Conservation (phyloP, 495 filamentous ascomycete genomes). For the Penicillium macrosclerotiorum region DNA sequence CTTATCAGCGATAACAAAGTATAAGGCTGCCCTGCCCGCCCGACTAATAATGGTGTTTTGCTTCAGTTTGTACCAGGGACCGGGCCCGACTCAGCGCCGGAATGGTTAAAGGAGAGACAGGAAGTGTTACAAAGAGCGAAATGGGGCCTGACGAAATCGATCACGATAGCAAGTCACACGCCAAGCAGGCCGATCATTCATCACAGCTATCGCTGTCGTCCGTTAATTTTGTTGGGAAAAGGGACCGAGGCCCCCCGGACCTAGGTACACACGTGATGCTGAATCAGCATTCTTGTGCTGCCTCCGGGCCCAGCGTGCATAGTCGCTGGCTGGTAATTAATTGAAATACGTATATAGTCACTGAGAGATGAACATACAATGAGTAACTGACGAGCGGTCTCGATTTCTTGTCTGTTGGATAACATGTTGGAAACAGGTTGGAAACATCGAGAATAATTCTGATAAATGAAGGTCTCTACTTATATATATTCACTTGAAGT, state of each 20-base stretch:
- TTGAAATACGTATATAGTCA: no score
- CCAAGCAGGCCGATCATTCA: constrained; percentile 13
- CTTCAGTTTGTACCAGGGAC: background rate
- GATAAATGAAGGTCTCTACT: no score
- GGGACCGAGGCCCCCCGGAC: constrained; percentile 10
- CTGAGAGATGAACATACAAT: no score
- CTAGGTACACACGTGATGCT: constrained; percentile 12
- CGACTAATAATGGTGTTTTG: background rate
- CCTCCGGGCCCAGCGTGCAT: no score
- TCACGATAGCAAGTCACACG: background rate
- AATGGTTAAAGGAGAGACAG: constrained; percentile 2
- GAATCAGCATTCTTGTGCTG: constrained; percentile 9
- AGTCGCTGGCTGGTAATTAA: no score
- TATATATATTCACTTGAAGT: no score
- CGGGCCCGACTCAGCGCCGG: background rate
- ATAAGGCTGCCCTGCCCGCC: constrained; percentile 8
- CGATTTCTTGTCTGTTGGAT: no score
- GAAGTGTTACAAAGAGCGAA: background rate
- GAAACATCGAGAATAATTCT: no score
- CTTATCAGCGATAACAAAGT: constrained; percentile 6
- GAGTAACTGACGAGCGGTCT: no score
- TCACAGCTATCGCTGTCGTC: constrained; percentile 5
- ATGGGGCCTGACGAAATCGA: background rate
- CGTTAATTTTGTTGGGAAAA: constrained; percentile 12
- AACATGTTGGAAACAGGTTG: no score